A percentile compares a stretch with the other conserved stretches of the same genome.
phyloP scores from a whole-genome alignment of 305 asterid genomes.

The Striga hermonthica region DNA sequence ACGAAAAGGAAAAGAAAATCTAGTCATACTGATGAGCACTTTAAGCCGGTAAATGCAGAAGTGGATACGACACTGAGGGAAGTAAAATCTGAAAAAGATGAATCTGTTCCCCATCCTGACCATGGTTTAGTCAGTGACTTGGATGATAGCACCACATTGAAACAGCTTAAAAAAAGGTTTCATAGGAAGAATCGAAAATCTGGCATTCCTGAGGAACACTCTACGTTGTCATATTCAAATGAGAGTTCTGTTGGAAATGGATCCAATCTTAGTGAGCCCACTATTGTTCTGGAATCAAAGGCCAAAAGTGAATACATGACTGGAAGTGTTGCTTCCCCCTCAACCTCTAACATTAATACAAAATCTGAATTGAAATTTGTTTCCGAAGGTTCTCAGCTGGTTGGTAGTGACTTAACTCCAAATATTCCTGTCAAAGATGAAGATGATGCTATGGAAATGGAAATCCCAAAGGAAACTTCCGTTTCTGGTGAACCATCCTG shows the following conservation, averaged over 20 bases:
- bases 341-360: constrained; percentile 23
- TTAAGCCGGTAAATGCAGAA: constrained; percentile 27
- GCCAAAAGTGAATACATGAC: constrained; percentile 37
- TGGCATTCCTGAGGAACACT: constrained; percentile 15
- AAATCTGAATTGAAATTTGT: constrained; percentile 33
- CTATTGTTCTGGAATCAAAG: constrained; percentile 40
- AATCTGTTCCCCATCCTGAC: constrained; percentile 22
- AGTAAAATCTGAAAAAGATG: constrained; percentile 24
- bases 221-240: constrained; percentile 28
- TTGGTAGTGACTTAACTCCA: constrained; percentile 24
- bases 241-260: constrained; percentile 38
- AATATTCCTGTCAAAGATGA: constrained; percentile 35
- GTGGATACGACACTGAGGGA: constrained; percentile 38
- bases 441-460: constrained; percentile 34
- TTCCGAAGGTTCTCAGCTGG: constrained; percentile 32
- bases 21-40: constrained; percentile 16
- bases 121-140: constrained; percentile 25
- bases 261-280: constrained; percentile 44
- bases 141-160: constrained; percentile 41
- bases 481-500: constrained; percentile 31
- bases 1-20: constrained; percentile 45
- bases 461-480: constrained; percentile 26
- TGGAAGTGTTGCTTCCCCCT: constrained; percentile 24
- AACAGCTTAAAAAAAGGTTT: constrained; percentile 40
- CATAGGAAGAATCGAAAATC: constrained; percentile 45